Base-by-base conservation (phyloP, 768 basidiomycete genomes). In the Suillus subaureus region DNA sequence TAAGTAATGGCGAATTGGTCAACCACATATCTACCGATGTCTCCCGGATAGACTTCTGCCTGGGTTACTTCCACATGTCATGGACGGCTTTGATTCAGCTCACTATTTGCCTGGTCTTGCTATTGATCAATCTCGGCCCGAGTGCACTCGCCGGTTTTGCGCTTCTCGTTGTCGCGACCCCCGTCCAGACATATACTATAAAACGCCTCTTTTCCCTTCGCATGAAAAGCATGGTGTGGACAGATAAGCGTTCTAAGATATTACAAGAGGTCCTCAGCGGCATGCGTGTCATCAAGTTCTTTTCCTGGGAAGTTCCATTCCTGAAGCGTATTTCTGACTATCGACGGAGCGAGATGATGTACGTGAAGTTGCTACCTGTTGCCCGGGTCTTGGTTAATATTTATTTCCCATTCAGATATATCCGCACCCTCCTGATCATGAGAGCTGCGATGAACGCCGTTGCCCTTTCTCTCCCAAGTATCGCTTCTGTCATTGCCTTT, bases 1-100 rank as follows among this genome's bases (percentile, higher is more conserved):
- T 96, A 51, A 87, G 92, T 1, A 97, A 94, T 71, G 96, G 95
- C 26, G 91, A 91, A 73, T 85, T 97, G 13, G 90, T 97, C 68
- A 96, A 95, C 69, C 94, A 97, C 78, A 96, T 99, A 66, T 94
- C 93, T 6, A 94, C 92, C 1, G 94, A 96, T 73, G 88, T 96
- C 26, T 94, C 92, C 35, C 86, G 96, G 26, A 92, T 98, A 73
- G 95, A 98, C 73, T 97, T 95, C 70, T 91, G 90, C 70, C 83
- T 86, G 70, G 82, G 89, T 23, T 92, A 89, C 79, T 91, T 93
- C 76, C 92, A 93, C 70, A 89, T 94, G 84, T 82, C 84, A 45
- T 93, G 91, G 89, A 80, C 89, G 6, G 86, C 89, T 0, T 89
- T 89, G 1, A 88, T 96, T 56, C 92, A 94, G 73, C 84, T 96